Conservation (phyloP, 1,284 basidiomycete genomes). For the Tetrapyrgos nigripes region DNA sequence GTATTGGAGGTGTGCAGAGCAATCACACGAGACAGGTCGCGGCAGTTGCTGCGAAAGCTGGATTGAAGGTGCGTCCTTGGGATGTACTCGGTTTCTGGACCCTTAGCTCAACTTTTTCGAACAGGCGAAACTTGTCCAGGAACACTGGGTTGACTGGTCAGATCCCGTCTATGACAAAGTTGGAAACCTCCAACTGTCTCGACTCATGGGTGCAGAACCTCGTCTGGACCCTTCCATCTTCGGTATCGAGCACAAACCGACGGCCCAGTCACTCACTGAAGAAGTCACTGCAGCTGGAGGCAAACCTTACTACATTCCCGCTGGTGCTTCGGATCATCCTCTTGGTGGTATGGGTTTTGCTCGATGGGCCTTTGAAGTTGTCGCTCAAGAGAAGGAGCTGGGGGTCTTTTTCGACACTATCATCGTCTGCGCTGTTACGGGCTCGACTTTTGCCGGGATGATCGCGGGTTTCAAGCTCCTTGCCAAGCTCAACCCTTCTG, state of each 20-base stretch:
- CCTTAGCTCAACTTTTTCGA: background rate
- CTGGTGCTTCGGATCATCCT: constrained; percentile 32
- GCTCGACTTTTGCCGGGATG: constrained; percentile 31
- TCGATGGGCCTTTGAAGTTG: constrained; percentile 30
- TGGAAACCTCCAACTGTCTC: constrained; percentile 31
- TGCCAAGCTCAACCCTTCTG: constrained; percentile 18
- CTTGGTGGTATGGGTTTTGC: constrained; percentile 32
- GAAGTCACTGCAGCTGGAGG: constrained; percentile 25
- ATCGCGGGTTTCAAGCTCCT: constrained; percentile 31
- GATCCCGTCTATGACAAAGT: constrained; percentile 29
- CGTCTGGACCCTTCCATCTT: constrained; percentile 28
- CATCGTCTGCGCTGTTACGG: constrained; percentile 31
- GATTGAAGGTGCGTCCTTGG: constrained; percentile 22
- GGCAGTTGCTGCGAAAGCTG: constrained; percentile 31
- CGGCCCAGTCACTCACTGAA: constrained; percentile 21
- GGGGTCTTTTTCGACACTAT: constrained; percentile 31
- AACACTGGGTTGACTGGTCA: constrained; percentile 31
- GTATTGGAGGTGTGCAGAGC: constrained; percentile 33
- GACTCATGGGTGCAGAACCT: constrained; percentile 32
- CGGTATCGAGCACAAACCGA: constrained; percentile 32
- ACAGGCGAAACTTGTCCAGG: constrained; percentile 31
- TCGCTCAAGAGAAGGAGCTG: constrained; percentile 26
- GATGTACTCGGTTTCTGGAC: background rate
- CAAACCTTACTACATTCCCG: constrained; percentile 34
- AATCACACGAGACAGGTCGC: constrained; percentile 34